Evolutionary conservation across 176 grass and related monocot species (phyloP).

Genomic region (Lolium perenne): DNA sequence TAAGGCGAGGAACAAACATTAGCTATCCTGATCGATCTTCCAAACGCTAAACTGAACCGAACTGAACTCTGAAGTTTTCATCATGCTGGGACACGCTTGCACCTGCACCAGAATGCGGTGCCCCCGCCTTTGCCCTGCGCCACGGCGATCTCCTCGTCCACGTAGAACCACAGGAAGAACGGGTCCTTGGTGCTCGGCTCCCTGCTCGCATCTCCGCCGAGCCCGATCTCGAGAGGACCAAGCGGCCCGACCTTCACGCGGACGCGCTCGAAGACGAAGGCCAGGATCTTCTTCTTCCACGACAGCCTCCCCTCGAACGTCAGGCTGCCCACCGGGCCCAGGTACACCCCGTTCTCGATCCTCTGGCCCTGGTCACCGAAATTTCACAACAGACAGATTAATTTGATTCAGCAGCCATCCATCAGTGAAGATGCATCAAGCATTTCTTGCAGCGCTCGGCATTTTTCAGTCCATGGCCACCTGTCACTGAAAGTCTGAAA

Average conservation of each 20-base stretch:
- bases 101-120: conserved; percentile 89
- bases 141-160: conserved; percentile 90
- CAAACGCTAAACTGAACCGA: neutral
- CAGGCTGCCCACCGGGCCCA: conserved; percentile 67
- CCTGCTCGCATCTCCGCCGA: conserved; percentile 37
- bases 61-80: neutral
- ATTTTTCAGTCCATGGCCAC: no score
- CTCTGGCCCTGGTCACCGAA: conserved; percentile 54
- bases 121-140: conserved; percentile 88
- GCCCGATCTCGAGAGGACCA: conserved; percentile 62
- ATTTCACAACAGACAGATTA: no score
- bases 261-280: conserved; percentile 81
- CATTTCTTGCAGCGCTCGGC: no score
- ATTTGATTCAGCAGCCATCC: no score
- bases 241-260: conserved; percentile 77
- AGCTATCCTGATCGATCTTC: neutral
- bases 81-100: conserved; percentile 55
- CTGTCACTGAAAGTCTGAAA: no score
- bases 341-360: conserved; percentile 88
- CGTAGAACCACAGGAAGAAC: conserved; percentile 92
- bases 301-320: conserved; percentile 84
- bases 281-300: conserved; percentile 91
- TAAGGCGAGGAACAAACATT: neutral
- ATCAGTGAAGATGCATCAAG: no score
- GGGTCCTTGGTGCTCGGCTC: conserved; percentile 86